These are phyloP conservation scores for Neoarthrinium moseri DNA, from an alignment of 2,329 filamentous ascomycete genomes.

Conservation along the genomic window DNA sequence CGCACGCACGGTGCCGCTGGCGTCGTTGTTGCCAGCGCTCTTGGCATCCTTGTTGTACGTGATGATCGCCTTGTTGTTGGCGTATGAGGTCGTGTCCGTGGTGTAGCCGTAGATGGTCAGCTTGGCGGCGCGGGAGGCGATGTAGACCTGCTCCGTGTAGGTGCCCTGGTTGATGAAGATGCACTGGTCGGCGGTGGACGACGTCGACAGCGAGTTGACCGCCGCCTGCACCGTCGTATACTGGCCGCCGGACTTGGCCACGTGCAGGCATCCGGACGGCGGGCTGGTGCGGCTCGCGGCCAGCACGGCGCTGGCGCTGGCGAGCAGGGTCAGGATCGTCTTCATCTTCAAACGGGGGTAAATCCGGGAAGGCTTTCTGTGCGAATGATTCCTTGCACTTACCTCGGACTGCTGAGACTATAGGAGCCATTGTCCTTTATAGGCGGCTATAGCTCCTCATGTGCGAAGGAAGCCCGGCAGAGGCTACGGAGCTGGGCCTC, in stretches of 20 bases:
- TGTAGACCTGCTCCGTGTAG: conserved; percentile 60
- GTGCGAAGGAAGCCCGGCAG: too few relatives aligned
- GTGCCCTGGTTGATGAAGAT: conserved; percentile 64
- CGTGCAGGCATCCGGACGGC: conserved; percentile 50
- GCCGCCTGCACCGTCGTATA: conserved; percentile 50
- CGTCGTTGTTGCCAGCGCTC: conserved; percentile 49
- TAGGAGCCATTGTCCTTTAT: too few relatives aligned
- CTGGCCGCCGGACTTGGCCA: conserved; percentile 36
- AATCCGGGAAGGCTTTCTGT: too few relatives aligned
- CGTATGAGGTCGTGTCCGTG: conserved; percentile 47
- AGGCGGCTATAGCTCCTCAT: background rate
- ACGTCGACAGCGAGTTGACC: conserved; percentile 55
- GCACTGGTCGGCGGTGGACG: conserved; percentile 47
- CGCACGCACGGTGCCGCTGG: conserved; percentile 44
- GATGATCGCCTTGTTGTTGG: conserved; percentile 56
- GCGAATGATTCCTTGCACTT: too few relatives aligned
- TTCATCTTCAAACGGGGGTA: conserved; percentile 7
- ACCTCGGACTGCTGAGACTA: too few relatives aligned
- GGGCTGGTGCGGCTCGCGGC: conserved; percentile 33
- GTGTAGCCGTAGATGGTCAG: conserved; percentile 62
- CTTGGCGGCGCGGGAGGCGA: conserved; percentile 43
- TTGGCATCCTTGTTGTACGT: conserved; percentile 43
- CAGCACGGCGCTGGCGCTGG: conserved; percentile 13
- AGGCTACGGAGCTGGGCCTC: background rate
- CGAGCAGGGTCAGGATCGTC: conserved; percentile 5